phyloP scores from a whole-genome alignment of 176 grass and related monocot genomes.

The Carex cristatella region DNA sequence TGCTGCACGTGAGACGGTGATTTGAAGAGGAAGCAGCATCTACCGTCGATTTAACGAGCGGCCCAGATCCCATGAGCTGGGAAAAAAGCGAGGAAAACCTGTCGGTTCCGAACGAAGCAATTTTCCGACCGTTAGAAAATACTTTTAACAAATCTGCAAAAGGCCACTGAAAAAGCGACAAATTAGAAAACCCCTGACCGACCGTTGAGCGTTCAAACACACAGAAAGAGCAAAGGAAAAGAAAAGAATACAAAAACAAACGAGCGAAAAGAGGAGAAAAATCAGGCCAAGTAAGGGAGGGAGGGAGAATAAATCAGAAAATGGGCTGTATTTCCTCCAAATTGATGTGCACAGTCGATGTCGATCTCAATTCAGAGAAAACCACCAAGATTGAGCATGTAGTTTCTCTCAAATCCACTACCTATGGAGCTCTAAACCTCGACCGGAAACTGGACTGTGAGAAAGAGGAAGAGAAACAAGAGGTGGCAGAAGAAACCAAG shows the following conservation, averaged over 20 bases:
- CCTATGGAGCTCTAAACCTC: conserved; percentile 83
- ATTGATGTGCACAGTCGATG: conserved; percentile 38
- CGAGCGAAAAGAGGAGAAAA: neutral
- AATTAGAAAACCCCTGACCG: neutral
- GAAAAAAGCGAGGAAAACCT: neutral
- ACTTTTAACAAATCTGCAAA: conserved; percentile 16
- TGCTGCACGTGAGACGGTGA: neutral
- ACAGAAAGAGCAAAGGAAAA: neutral
- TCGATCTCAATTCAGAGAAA: conserved; percentile 28
- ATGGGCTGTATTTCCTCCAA: conserved; percentile 99
- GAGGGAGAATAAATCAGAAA: neutral
- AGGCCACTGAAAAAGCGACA: conserved; percentile 5
- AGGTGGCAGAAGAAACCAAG: conserved; percentile 40
- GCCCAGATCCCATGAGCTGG: neutral
- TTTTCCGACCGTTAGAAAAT: conserved; percentile 21
- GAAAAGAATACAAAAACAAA: neutral
- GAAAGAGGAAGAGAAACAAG: conserved; percentile 19
- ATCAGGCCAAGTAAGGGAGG: neutral
- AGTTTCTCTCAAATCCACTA: conserved; percentile 87
- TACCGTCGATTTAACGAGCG: neutral
- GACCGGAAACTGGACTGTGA: neutral
- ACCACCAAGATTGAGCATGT: conserved; percentile 53
- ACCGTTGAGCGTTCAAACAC: conserved; percentile 22
- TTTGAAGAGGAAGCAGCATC: neutral
- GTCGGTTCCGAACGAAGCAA: neutral